Base-by-base conservation (phyloP, 2,329 filamentous ascomycete genomes). In the Pseudogymnoascus sp. region DNA sequence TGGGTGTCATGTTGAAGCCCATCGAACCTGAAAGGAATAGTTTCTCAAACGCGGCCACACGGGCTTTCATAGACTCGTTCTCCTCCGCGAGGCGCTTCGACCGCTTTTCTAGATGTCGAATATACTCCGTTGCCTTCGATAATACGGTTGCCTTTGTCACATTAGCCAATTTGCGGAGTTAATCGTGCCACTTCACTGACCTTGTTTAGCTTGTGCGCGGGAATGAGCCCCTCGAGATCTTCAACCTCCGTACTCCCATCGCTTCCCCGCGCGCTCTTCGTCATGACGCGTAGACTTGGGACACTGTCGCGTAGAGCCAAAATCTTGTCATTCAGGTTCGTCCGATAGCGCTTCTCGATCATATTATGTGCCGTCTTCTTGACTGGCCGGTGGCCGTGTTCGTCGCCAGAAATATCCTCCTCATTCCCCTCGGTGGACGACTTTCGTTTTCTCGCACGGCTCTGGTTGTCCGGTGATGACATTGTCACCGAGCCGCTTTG, bases 311-410 rank as follows among this genome's bases (percentile, higher is more conserved):
- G 84, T 66, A 97, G 79, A 64, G 93, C 92, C 53, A 92, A 89
- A 70, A 97, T 97, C 79, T 97, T 97, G 73, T 97, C 93, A 72
- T 97, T 97, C 64, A 97, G 82, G 72, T 97, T 97, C 62, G 91
- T 96, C 70, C 93, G 88, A 75, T 97, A 97, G 68, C 93, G 82
- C 81, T 97, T 97, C 78, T 97, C 93, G 67, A 97, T 97, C 83
- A 97, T 95, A 76, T 97, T 97, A 77, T 97, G 93, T 1, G 93
- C 92, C 33, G 93, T 96, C 82, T 97, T 97, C 81, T 96, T 97
- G 64, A 79, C 79, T 26, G 78, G 82, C 60, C 73, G 82, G 72
- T 82, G 86, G 69, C 79, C 83, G 68, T 82, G 82, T 60, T 84
- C 75, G 31, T 82, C 77, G 53, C 85, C 80, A 11, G 88, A 84